Evolutionary conservation across 2,329 filamentous ascomycete species (phyloP), one percentile per base, ranked within the genome.

Genomic region (Madurella mycetomatis): DNA sequence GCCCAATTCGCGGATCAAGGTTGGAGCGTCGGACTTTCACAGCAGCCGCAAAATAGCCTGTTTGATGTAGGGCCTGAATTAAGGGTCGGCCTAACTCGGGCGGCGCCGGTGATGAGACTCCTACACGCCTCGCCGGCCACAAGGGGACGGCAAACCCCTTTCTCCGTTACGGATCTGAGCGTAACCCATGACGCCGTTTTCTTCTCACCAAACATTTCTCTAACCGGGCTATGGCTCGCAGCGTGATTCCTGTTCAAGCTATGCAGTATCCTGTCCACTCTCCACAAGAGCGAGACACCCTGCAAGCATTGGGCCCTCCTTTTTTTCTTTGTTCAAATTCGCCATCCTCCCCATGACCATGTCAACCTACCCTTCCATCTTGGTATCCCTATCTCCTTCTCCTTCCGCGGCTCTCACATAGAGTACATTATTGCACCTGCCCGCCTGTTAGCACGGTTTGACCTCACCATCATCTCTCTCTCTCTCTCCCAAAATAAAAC

Each of bases 361-460:
- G 34, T 40, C 17, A 8, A 2, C 18, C 58, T 52, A 82, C 57
- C 72, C 82, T 16, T 81, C 77, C 81, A 86, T 85, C 61, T 76
- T 79, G n/a, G 76, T 76, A 61, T 84, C 82, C 41, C 71, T 75
- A 61, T 83, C 71, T 51, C 76, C 74, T 55, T 73, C 76, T 55
- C 75, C 69, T 53, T 79, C 78, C 47, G 80, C 82, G 49, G 76
- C 77, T 61, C 82, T 80, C 64, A 97, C 92, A 87, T 90, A 97
- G 45, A 97, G 80, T n/a, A 97, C 92, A 69, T 97, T 97, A 75
- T 97, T 97, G 58, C 64, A 64, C 40, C 67, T 67, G 41, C 31
- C 16, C 12, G n/a, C 25, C 25, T 7, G 25, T 25, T 7, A 25
- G 25, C 25, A 7, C 25, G 25, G 25, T 7, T 7, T 7, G 25